Evolutionary conservation across 1,284 basidiomycete species (phyloP).

Genomic region (Ceratobasidium theobromae): DNA sequence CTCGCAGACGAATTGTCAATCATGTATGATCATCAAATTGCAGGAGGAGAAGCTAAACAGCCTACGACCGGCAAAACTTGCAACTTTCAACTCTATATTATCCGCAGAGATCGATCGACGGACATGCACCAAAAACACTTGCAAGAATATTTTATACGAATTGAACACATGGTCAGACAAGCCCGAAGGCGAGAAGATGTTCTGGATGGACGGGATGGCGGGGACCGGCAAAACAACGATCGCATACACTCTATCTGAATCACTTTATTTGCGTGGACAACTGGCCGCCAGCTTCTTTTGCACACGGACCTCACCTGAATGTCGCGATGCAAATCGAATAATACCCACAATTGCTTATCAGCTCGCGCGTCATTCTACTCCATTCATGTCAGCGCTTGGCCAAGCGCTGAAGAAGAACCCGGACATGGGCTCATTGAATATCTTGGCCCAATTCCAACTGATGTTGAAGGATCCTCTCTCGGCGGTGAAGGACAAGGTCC

Average conservation of each 20-base stretch:
- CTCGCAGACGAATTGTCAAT: no score
- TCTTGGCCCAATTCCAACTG: background rate
- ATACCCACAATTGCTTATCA: conserved; percentile 41
- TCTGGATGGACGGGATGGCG: no score
- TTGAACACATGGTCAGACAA: conserved; percentile 35
- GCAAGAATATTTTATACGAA: conserved; percentile 22
- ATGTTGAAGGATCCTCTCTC: background rate
- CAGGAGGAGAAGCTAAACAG: no score
- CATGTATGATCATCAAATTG: no score
- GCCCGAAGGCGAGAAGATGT: conserved; percentile 40
- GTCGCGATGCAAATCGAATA: conserved; percentile 35
- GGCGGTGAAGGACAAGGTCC: no score
- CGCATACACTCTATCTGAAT: no score
- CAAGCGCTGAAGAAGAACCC: no score
- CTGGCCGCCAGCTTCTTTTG: no score
- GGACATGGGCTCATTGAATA: background rate
- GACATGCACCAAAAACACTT: conserved; percentile 30
- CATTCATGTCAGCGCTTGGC: no score
- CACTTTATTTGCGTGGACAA: no score
- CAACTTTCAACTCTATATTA: background rate
- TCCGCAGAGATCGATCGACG: background rate
- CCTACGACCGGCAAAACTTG: background rate
- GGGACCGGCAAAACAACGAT: no score
- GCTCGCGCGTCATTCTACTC: no score
- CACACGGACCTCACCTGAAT: conserved; percentile 20